These are phyloP conservation scores for Mycena floridula DNA, from an alignment of 768 basidiomycete genomes.

Conservation along the genomic window DNA sequence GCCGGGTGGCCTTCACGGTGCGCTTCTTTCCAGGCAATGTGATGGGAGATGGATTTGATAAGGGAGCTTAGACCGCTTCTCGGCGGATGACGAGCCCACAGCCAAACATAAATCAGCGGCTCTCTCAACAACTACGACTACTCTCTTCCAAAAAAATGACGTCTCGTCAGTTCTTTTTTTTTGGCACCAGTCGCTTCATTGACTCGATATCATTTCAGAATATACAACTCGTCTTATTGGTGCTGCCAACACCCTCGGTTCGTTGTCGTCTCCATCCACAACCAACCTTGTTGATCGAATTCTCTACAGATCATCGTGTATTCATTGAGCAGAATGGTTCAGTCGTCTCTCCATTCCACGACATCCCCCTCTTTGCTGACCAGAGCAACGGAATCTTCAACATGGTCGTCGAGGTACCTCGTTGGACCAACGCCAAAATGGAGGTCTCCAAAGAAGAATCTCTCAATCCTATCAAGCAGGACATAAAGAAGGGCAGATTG, in stretches of 20 bases:
- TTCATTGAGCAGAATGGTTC: slow-evolving; percentile 87
- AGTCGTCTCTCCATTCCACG: slow-evolving; percentile 86
- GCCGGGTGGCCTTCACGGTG: too few species aligned
- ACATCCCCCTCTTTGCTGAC: slow-evolving; percentile 97
- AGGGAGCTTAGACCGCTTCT: too few species aligned
- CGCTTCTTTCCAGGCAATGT: too few species aligned
- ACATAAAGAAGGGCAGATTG: slow-evolving; percentile 93
- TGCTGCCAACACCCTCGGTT: slow-evolving; percentile 92
- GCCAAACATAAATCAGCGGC: slow-evolving; percentile 41
- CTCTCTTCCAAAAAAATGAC: slow-evolving; percentile 50
- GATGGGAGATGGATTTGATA: too few species aligned
- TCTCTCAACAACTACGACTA: slow-evolving; percentile 59
- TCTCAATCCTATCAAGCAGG: slow-evolving; percentile 99
- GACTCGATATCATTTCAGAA: slow-evolving; percentile 33
- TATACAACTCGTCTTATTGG: slow-evolving; percentile 76
- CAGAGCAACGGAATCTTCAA: slow-evolving; percentile 93
- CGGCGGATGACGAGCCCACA: slow-evolving; percentile 3
- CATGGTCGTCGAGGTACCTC: slow-evolving; percentile 97
- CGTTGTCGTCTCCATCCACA: slow-evolving; percentile 14
- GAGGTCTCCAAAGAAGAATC: slow-evolving; percentile 97
- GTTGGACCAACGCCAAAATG: slow-evolving; percentile 99
- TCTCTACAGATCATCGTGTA: slow-evolving; percentile 80
- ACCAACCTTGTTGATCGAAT: slow-evolving; percentile 6
- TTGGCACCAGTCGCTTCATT: too few species aligned
- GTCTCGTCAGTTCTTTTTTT: slow-evolving; percentile 37